phyloP scores from a whole-genome alignment of 768 basidiomycete genomes.

The Gloeostereum incarnatum region DNA sequence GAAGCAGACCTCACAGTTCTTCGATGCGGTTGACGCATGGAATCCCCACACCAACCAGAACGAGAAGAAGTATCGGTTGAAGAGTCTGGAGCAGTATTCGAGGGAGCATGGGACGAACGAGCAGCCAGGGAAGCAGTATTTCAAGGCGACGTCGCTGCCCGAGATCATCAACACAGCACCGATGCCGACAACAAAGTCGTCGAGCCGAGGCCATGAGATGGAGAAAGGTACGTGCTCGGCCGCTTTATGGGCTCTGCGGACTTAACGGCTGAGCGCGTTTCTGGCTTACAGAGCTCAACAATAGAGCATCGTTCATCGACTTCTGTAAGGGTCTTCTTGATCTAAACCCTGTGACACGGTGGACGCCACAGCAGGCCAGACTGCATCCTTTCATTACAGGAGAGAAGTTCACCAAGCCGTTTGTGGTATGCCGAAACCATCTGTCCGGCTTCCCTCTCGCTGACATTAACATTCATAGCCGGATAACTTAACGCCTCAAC shows the following conservation, averaged over 20 bases:
- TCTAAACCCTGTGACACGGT: conserved; percentile 89
- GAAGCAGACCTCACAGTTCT: conserved; percentile 92
- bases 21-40: conserved; percentile 62
- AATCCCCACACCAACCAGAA: conserved; percentile 60
- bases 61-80: conserved; percentile 80
- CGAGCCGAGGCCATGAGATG: conserved; percentile 70
- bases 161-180: conserved; percentile 96
- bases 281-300: conserved; percentile 68
- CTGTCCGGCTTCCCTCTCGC: conserved; percentile 6
- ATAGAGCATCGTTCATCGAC: conserved; percentile 92
- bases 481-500: conserved; percentile 29
- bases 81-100: conserved; percentile 91
- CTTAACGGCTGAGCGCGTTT: no score
- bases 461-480: conserved; percentile 27
- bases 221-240: conserved; percentile 70
- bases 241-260: neutral
- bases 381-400: conserved; percentile 98
- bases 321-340: conserved; percentile 93
- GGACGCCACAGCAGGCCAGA: conserved; percentile 95
- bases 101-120: conserved; percentile 92
- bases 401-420: conserved; percentile 87
- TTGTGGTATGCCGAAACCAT: conserved; percentile 48
- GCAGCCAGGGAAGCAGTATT: conserved; percentile 98
- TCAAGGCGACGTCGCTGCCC: conserved; percentile 86
- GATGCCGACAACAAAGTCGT: conserved; percentile 77